Percentiles rank a stretch among this genome's conserved stretches.
Conservation (phyloP, 495 filamentous ascomycete genomes). For the Aspergillus nidulans region DNA sequence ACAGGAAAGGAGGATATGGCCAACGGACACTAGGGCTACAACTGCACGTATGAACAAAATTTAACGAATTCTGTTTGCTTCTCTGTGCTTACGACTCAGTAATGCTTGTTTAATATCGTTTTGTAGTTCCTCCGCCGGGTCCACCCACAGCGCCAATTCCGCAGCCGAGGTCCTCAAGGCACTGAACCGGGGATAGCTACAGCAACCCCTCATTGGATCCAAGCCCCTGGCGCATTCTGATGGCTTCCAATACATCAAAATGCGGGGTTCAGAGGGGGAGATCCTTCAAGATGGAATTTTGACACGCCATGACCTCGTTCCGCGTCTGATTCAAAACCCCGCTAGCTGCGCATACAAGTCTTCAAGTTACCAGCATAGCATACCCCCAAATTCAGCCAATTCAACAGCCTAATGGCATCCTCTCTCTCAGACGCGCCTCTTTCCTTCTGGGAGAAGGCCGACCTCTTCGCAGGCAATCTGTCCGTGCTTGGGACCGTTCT, state of each 20-base stretch:
- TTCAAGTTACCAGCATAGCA: not conserved
- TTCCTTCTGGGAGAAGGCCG: slow-evolving; percentile 35
- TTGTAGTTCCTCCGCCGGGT: not conserved
- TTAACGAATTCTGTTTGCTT: not conserved
- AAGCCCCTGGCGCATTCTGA: not conserved
- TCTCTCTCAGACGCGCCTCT: slow-evolving; percentile 18
- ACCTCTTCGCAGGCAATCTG: slow-evolving; percentile 22
- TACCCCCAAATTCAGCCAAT: not conserved
- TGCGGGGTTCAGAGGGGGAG: not conserved
- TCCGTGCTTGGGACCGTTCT: slow-evolving; percentile 20
- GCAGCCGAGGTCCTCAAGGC: slow-evolving; percentile 2
- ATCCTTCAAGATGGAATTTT: not conserved
- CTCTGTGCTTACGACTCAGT: not conserved
- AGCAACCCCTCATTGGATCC: not conserved
- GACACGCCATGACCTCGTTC: not conserved
- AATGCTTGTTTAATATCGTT: not conserved
- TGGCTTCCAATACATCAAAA: not conserved
- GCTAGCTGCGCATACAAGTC: not conserved
- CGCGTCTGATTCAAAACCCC: not conserved
- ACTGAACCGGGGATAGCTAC: not conserved
- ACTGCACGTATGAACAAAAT: not conserved
- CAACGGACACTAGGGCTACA: slow-evolving; percentile 30
- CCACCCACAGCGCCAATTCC: not conserved
- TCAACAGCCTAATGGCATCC: slow-evolving; percentile 9
- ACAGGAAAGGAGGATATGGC: slow-evolving; percentile 48